Conservation (phyloP, 106 monocot genomes). For the Agapanthus africanus region DNA sequence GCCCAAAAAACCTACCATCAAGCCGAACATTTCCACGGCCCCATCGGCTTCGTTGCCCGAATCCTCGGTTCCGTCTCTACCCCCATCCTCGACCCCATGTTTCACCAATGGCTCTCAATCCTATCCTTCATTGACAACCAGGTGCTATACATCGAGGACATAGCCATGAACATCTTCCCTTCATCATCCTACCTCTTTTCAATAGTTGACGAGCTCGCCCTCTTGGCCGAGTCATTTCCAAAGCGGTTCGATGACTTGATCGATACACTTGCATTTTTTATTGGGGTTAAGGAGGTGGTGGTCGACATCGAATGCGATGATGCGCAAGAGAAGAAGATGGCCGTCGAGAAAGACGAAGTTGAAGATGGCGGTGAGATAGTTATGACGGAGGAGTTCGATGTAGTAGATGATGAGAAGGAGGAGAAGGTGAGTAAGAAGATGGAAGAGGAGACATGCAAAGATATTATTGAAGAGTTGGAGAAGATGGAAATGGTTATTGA, state of each 20-base stretch:
- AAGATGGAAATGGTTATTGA: slow-evolving; percentile 8
- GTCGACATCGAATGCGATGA: slow-evolving; percentile 20
- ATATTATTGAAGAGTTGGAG: slow-evolving; percentile 10
- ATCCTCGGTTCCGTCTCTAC: slow-evolving; percentile 3
- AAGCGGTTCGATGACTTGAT: slow-evolving; percentile 15
- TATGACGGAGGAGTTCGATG: slow-evolving; percentile 7
- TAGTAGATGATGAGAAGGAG: too few relatives aligned
- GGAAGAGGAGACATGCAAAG: slow-evolving; percentile 12
- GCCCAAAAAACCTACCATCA: slow-evolving; percentile 12
- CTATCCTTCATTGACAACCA: slow-evolving; percentile 20
- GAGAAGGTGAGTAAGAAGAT: not conserved
- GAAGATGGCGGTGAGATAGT: not conserved
- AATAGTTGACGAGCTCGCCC: slow-evolving; percentile 22
- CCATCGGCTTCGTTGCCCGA: slow-evolving; percentile 8
- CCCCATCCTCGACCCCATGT: slow-evolving; percentile 13
- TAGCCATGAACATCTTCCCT: slow-evolving; percentile 21
- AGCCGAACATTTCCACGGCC: slow-evolving; percentile 9
- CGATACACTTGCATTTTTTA: not conserved
- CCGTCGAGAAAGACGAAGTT: too few relatives aligned
- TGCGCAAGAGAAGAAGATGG: slow-evolving; percentile 4
- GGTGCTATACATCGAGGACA: slow-evolving; percentile 11
- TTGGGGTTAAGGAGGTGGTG: slow-evolving; percentile 1
- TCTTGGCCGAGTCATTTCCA: slow-evolving; percentile 13
- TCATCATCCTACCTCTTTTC: slow-evolving; percentile 5
- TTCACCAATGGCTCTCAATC: slow-evolving; percentile 10